Percentiles rank a stretch among this genome's conserved stretches.
Evolutionary conservation across 108 stramenopile genomes (phyloP).

Genomic region (Discostella pseudostelligera): DNA sequence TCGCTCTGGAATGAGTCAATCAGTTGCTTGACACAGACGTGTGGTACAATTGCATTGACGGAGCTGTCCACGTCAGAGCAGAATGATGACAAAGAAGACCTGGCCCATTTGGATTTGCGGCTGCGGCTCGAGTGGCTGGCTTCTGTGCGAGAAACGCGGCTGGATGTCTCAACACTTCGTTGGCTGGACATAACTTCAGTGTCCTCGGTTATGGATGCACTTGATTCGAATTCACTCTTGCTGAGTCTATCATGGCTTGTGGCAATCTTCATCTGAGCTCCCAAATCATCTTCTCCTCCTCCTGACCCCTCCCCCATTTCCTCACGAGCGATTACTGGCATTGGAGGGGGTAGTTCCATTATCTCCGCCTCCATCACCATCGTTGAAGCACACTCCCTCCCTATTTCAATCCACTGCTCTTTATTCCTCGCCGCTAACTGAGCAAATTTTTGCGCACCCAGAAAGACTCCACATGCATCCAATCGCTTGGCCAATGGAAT

Average conservation of each 20-base stretch:
- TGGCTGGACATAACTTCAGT: slow-evolving; percentile 4
- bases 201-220: not conserved
- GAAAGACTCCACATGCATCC: slow-evolving; percentile 29
- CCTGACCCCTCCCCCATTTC: not conserved
- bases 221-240: not conserved
- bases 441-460: slow-evolving; percentile 14
- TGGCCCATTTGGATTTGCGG: not conserved
- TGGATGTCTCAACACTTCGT: slow-evolving; percentile 8
- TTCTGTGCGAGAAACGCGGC: slow-evolving; percentile 1
- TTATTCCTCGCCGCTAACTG: slow-evolving; percentile 23
- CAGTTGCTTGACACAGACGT: slow-evolving; percentile 19
- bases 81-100: not conserved
- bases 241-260: no score
- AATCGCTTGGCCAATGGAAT: slow-evolving; percentile 28
- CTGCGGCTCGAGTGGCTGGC: not conserved
- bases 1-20: slow-evolving; percentile 20
- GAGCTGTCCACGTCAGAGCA: slow-evolving; percentile 15
- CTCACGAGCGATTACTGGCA: not conserved
- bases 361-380: slow-evolving; percentile 22
- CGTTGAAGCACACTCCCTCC: slow-evolving; percentile 14
- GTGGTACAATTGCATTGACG: slow-evolving; percentile 25
- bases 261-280: not conserved
- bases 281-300: slow-evolving; percentile 2
- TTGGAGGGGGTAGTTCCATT: slow-evolving; percentile 18
- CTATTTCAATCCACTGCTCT: slow-evolving; percentile 20